These are phyloP conservation scores for Eutypella sp. DNA, from an alignment of 2,329 filamentous ascomycete species.

Conservation along the genomic window DNA sequence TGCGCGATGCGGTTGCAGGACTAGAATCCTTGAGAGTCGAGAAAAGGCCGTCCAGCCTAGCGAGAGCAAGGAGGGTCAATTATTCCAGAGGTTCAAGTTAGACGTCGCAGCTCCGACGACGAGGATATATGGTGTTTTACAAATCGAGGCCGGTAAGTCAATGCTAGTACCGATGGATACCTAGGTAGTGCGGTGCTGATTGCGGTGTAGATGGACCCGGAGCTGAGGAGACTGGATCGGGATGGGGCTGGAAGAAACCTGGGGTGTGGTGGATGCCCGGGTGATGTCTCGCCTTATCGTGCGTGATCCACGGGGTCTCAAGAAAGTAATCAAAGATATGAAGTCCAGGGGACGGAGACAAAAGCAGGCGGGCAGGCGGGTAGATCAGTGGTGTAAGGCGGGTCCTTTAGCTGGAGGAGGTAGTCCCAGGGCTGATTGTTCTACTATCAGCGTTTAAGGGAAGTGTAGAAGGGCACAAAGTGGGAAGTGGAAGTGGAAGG, in stretches of 20 bases:
- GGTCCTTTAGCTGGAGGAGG: too few species aligned
- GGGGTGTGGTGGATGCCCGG: neutral
- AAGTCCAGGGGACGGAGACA: too few species aligned
- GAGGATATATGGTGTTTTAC: neutral
- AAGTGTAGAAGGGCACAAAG: too few species aligned
- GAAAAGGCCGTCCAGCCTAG: neutral
- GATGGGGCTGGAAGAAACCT: neutral
- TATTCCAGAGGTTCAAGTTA: neutral
- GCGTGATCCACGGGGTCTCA: neutral
- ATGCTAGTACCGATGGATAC: too few species aligned
- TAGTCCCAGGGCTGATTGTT: too few species aligned
- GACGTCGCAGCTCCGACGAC: neutral
- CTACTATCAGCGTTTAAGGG: too few species aligned
- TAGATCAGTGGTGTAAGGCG: slow-evolving; percentile 12
- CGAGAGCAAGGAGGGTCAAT: neutral
- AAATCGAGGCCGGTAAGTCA: neutral
- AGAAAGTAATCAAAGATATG: neutral
- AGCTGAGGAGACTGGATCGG: neutral
- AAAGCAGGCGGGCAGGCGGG: too few species aligned
- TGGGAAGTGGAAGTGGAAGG: neutral
- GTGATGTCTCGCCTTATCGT: neutral
- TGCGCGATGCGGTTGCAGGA: too few species aligned
- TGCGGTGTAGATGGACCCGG: too few species aligned
- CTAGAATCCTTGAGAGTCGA: neutral
- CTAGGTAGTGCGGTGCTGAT: too few species aligned